Conservation (phyloP, 2,329 filamentous ascomycete species). For the Ascochyta viciae-villosae region DNA sequence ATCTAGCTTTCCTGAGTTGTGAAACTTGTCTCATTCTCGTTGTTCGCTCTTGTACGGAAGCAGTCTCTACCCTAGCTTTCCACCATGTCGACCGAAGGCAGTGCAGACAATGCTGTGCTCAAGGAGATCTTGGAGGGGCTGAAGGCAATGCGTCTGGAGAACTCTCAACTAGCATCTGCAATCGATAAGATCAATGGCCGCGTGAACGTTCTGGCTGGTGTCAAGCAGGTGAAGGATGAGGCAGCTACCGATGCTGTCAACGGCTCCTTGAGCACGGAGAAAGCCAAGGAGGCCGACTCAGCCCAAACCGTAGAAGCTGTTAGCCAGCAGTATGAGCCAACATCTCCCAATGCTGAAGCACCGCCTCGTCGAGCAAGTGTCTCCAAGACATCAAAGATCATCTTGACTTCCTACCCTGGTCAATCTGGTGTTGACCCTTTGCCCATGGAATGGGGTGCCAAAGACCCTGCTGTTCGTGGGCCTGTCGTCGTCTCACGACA, state of each 20-base stretch:
- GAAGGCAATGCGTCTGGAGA: constrained; percentile 63
- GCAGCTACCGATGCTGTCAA: constrained; percentile 44
- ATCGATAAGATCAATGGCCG: constrained; percentile 68
- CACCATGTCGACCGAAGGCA: constrained; percentile 42
- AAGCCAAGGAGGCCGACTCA: constrained; percentile 44
- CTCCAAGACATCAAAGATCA: constrained; percentile 66
- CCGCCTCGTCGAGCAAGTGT: constrained; percentile 51
- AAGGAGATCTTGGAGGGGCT: constrained; percentile 64
- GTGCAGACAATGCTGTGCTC: constrained; percentile 51
- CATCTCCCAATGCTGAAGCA: constrained; percentile 41
- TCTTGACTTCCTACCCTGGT: constrained; percentile 85
- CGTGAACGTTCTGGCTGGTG: constrained; percentile 66
- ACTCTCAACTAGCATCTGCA: constrained; percentile 61
- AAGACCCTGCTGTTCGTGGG: constrained; percentile 76
- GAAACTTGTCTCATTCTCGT: background rate
- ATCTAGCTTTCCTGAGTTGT: constrained; percentile 1
- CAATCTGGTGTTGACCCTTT: constrained; percentile 95
- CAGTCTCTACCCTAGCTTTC: background rate
- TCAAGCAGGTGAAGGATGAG: constrained; percentile 64
- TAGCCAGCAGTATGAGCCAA: constrained; percentile 50
- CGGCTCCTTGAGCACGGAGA: constrained; percentile 29
- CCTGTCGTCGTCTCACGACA: constrained; percentile 86
- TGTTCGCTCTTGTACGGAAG: constrained; percentile 9
- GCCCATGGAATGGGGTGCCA: constrained; percentile 83
- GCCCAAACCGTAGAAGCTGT: constrained; percentile 48